Base-by-base conservation (phyloP, 352 stramenopile genomes). In the Globisporangium paroecandrum region DNA sequence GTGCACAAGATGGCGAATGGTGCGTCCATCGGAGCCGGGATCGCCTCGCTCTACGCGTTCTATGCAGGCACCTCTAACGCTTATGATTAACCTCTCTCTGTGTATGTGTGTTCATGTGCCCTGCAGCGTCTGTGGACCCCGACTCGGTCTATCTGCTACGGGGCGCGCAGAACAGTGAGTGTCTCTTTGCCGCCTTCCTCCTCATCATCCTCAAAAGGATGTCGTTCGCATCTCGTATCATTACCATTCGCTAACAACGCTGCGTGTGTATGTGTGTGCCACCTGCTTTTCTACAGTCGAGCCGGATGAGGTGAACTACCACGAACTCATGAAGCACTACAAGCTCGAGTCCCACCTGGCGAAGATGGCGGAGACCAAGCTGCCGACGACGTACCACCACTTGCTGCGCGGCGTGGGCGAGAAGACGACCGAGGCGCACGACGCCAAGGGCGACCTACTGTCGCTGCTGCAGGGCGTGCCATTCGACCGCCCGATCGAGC, bases 401-500 rank as follows among this genome's bases (percentile, higher is more conserved):
- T 65, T 94, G 8, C 70, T 94, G 24, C 84, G 84, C 8, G 85
- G 85, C 38, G 78, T 93, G 15, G 83, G 84, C 36, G 78, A 88
- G 58, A 75, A 72, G 41, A 69, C 69, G 34, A 61, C 70, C 13
- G 65, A 70, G 22, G 65, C 75, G 32, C 66, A 65, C 27, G 77
- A 87, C 43, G 74, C 80, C 18, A 86, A 85, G 51, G 78, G 85
- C 4, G 78, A 89, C 38, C 76, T 94, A 8, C 25, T 92, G 18
- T 70, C 72, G 1, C 73, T 93, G 46, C 61, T 93, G 15, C 73
- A 93, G 25, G 85, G 85, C 25, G 83, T 91, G 3, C 85, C 87
- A 1, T 94, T 94, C 36, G 87, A 93, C 58, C 82, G 87, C 5
- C 87, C 87, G 1, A 92, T 94, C 58, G 85, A 94, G 62, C 80